Conservation (phyloP, 345 rosid species). For the Salix purpurea region DNA sequence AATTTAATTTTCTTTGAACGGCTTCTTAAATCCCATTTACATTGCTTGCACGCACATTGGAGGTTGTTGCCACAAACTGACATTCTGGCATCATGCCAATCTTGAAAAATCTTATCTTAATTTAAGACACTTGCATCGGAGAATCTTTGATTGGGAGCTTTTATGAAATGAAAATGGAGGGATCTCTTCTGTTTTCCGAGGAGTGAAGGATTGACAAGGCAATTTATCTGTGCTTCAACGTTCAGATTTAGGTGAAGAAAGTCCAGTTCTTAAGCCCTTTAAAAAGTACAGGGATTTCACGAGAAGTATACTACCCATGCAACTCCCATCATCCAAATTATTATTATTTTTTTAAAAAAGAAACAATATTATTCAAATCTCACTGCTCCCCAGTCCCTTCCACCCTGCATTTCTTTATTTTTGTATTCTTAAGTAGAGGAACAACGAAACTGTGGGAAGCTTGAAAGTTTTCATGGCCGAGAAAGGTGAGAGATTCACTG, state of each 20-base stretch:
- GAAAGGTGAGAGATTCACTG: constrained; percentile 9
- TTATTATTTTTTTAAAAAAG: neutral
- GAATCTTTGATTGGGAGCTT: neutral
- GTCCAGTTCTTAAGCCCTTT: neutral
- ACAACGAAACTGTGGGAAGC: neutral
- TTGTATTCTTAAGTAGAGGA: neutral
- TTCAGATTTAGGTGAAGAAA: neutral
- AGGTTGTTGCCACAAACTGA: neutral
- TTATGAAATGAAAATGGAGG: neutral
- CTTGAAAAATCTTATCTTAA: neutral
- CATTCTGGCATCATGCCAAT: neutral
- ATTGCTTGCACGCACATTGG: neutral
- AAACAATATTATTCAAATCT: neutral
- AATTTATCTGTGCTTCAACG: neutral
- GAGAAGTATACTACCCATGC: constrained; percentile 6
- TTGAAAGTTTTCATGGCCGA: neutral
- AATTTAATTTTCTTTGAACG: too few relatives aligned
- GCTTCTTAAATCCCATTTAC: neutral
- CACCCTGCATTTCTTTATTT: neutral
- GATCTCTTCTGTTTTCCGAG: neutral
- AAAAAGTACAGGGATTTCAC: neutral
- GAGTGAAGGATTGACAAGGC: neutral
- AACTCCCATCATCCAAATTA: neutral
- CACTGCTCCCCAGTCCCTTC: neutral
- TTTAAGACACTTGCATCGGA: neutral